Evolutionary conservation across 2,329 filamentous ascomycete species (phyloP).

Genomic region (Trichoderma hamatum): DNA sequence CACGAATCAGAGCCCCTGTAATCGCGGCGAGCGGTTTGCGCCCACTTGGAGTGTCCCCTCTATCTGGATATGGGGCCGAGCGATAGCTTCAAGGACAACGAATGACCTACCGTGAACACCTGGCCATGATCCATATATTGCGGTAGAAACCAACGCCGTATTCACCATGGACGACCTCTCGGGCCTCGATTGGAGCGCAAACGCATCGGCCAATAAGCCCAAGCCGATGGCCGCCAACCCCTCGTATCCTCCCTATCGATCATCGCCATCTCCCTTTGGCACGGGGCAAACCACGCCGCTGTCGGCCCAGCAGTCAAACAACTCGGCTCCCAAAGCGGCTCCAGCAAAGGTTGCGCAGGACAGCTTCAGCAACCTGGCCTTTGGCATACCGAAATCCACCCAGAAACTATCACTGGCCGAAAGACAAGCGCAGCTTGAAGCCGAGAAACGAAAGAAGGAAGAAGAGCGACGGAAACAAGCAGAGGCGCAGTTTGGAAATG

Average conservation of each 20-base stretch:
- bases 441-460: conserved; percentile 71
- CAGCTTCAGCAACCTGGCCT: conserved; percentile 76
- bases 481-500: conserved; percentile 77
- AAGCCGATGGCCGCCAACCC: conserved; percentile 49
- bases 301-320: conserved; percentile 52
- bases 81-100: conserved; percentile 29
- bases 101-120: conserved; percentile 27
- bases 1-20: conserved; percentile 23
- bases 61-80: conserved; percentile 5
- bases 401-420: conserved; percentile 79
- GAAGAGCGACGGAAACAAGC: conserved; percentile 71
- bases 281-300: conserved; percentile 62
- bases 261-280: conserved; percentile 58
- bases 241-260: conserved; percentile 55
- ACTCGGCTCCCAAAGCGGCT: conserved; percentile 48
- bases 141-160: conserved; percentile 30
- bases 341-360: conserved; percentile 61
- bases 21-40: conserved; percentile 15
- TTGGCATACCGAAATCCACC: conserved; percentile 57
- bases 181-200: conserved; percentile 61
- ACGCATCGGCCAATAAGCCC: conserved; percentile 41
- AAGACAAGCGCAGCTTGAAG: conserved; percentile 69
- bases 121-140: conserved; percentile 35
- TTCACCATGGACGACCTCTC: conserved; percentile 64
- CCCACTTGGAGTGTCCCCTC: conserved; percentile 14